Percentiles rank a stretch among this genome's conserved stretches.
phyloP scores from a whole-genome alignment of 108 stramenopile species.

The Cyclotella cryptica region DNA sequence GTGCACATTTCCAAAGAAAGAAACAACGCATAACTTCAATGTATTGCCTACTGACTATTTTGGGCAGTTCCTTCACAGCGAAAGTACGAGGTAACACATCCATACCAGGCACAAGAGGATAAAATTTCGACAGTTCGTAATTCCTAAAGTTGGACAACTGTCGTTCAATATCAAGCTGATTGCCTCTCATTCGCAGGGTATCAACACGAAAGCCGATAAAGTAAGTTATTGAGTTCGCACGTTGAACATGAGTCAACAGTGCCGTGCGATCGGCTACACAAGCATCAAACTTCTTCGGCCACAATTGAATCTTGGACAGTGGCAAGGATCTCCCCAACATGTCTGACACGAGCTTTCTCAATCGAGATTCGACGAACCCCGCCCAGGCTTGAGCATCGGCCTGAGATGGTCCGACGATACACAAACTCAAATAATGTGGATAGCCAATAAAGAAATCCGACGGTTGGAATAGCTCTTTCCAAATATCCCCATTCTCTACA shows the following conservation, averaged over 20 bases:
- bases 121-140: slow-evolving; percentile 80
- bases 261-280: slow-evolving; percentile 82
- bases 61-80: slow-evolving; percentile 78
- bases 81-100: slow-evolving; percentile 82
- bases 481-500: slow-evolving; percentile 57
- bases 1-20: background rate
- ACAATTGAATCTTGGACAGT: slow-evolving; percentile 84
- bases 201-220: slow-evolving; percentile 88
- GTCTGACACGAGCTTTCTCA: slow-evolving; percentile 88
- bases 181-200: slow-evolving; percentile 82
- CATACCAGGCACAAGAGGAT: slow-evolving; percentile 80
- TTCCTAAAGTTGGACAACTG: slow-evolving; percentile 86
- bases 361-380: slow-evolving; percentile 92
- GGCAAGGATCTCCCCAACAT: slow-evolving; percentile 82
- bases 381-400: slow-evolving; percentile 91
- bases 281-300: slow-evolving; percentile 90
- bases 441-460: slow-evolving; percentile 97
- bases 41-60: slow-evolving; percentile 31
- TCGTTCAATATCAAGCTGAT: slow-evolving; percentile 82
- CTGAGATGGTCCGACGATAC: slow-evolving; percentile 91
- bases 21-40: background rate
- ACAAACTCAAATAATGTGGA: slow-evolving; percentile 92
- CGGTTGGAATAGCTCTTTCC: slow-evolving; percentile 89
- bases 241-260: slow-evolving; percentile 77
- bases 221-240: slow-evolving; percentile 82